A percentile compares a stretch with the other conserved stretches of the same genome.
These are phyloP conservation scores for Fusarium sp. DNA, from an alignment of 2,329 filamentous ascomycete genomes.

Conservation along the genomic window DNA sequence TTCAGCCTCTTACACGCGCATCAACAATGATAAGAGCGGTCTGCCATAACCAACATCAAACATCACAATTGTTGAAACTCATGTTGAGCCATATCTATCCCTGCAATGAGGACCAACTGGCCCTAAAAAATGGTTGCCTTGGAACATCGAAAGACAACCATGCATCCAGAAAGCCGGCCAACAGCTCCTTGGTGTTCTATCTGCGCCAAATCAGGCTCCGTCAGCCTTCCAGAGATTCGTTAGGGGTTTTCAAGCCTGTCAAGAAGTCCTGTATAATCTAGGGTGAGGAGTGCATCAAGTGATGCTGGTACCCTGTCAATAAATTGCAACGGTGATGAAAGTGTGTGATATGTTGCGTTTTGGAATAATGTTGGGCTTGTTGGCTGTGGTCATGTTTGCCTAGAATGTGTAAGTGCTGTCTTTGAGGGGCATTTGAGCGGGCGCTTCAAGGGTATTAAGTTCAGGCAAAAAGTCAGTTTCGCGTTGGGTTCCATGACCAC, in stretches of 20 bases:
- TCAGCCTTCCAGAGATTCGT: neutral
- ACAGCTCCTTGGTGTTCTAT: neutral
- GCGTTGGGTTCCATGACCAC: too few species aligned
- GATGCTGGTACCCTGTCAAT: neutral
- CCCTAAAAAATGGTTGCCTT: neutral
- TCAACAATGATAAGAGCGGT: constrained; percentile 10
- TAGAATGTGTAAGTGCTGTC: neutral
- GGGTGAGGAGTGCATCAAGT: neutral
- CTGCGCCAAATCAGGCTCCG: neutral
- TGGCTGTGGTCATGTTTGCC: neutral
- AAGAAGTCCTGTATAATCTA: neutral
- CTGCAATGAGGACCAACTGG: neutral
- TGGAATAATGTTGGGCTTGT: neutral
- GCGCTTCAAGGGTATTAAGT: constrained; percentile 1
- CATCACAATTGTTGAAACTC: neutral
- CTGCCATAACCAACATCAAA: neutral
- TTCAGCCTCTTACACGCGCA: neutral
- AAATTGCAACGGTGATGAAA: neutral
- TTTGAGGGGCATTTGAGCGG: neutral
- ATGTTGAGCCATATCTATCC: neutral
- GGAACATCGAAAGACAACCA: neutral
- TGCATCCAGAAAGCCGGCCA: neutral
- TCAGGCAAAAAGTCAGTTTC: neutral
- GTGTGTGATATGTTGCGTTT: neutral
- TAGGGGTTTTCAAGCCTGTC: constrained; percentile 1